Base-by-base conservation (phyloP, 2,329 filamentous ascomycete genomes). In the Phialophora macrospora region DNA sequence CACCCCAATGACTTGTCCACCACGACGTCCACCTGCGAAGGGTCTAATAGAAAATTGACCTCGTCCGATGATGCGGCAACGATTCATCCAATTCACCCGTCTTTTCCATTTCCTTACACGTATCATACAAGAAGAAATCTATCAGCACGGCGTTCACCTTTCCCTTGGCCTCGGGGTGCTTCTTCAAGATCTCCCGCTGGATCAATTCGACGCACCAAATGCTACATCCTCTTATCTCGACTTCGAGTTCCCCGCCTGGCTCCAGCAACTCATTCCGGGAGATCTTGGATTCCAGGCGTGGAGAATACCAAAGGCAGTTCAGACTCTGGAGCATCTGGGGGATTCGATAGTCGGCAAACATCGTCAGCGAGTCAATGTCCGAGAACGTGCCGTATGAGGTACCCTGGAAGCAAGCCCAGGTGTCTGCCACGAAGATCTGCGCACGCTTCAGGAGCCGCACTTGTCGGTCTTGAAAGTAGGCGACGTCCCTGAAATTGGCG, bases 301-400 rank as follows among this genome's bases (percentile, higher is more conserved):
- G 95, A 69, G 91, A 93, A 78, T 95, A 97, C 73, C 86, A 87
- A 57, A 99, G 80, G 64, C 93, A 94, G 20, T 91, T 91, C 52
- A 98, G 82, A 9, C 88, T 87, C 73, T 93, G 88, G 38, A 99
- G 85, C 72, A 97, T 95, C 79, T 99, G 95, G 14, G 96, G 96
- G 61, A 99, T 90, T 51, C 95, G 90, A 76, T 99, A 99, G 80
- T 99, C 95, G 85, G 95, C 93, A 81, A 99, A 99, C 89, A 98
- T 98, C 67, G 95, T 99, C 73, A 99, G 90, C 6, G 46, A 26
- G 79, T 95, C 90, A 72, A 99, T 97, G 75, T 99, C 95, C 64
- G 87, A 76, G 77, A 99, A 99, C 30, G 85, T 82, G 34, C 95
- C 96, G 73, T 89, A 93, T 28, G 85, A 83, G 71, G 89, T 83